Evolutionary conservation across 257 asterid genomes (phyloP).

Genomic region (Nicotiana sylvestris): DNA sequence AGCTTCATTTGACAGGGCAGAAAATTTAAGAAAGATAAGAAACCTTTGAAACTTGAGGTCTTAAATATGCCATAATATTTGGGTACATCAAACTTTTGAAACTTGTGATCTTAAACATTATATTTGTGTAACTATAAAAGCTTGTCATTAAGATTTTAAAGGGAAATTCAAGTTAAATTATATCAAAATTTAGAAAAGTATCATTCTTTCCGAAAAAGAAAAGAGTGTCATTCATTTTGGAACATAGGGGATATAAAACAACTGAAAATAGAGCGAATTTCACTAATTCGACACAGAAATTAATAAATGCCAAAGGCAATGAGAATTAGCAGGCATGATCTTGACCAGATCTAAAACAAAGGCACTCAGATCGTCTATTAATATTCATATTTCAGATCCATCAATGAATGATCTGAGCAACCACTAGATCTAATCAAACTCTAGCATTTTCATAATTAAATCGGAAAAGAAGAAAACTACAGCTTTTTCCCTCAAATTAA

Average conservation of each 20-base stretch:
- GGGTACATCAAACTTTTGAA: too few relatives aligned
- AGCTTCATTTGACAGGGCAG: too few relatives aligned
- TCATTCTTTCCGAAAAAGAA: too few relatives aligned
- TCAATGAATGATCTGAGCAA: neutral
- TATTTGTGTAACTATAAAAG: too few relatives aligned
- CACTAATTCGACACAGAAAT: neutral
- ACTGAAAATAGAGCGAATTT: neutral
- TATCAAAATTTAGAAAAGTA: too few relatives aligned
- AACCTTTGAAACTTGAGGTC: too few relatives aligned
- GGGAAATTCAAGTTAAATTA: too few relatives aligned
- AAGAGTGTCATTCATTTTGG: too few relatives aligned
- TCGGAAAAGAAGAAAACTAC: neutral
- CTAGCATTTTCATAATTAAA: neutral
- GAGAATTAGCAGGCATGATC: neutral
- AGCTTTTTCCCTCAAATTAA: neutral
- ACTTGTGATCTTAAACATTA: too few relatives aligned
- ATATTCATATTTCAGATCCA: neutral
- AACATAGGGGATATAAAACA: neutral
- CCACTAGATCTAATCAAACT: neutral
- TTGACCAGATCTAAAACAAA: conserved; percentile 1
- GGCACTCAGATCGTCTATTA: neutral
- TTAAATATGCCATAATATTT: too few relatives aligned
- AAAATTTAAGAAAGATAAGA: too few relatives aligned
- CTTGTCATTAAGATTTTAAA: too few relatives aligned
- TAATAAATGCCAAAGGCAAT: neutral